These are phyloP conservation scores for Lathyrus sativus DNA, from an alignment of 306 rosid genomes.

Conservation along the genomic window DNA sequence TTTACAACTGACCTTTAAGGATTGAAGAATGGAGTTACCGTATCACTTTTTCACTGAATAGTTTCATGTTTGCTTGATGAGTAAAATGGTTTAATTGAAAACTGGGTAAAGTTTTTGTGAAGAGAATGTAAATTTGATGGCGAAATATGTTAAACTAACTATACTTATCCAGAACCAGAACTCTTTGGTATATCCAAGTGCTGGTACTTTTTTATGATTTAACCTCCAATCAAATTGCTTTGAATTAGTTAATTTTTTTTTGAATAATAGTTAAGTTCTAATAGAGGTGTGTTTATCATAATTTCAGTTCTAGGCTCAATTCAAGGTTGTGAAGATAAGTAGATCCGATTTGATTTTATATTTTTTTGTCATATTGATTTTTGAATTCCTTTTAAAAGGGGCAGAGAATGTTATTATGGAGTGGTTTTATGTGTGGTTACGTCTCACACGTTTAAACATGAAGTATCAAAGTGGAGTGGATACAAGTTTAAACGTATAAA, in stretches of 20 bases:
- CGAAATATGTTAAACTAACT: too few species aligned
- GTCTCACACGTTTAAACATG: conserved; percentile 7
- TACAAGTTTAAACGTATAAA: conserved; percentile 12
- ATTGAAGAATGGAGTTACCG: conserved; percentile 8
- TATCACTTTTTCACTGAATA: background rate
- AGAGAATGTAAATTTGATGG: conserved; percentile 12
- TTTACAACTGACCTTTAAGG: background rate
- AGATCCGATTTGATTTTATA: background rate
- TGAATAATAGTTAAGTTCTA: background rate
- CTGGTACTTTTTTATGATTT: conserved; percentile 2
- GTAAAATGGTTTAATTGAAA: conserved; percentile 10
- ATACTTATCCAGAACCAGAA: background rate
- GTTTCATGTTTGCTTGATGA: conserved; percentile 8
- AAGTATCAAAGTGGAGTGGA: conserved; percentile 10
- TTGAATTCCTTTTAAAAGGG: background rate
- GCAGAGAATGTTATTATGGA: too few species aligned
- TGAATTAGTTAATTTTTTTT: background rate
- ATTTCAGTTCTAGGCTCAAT: background rate
- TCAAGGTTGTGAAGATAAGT: background rate
- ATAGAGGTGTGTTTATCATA: background rate
- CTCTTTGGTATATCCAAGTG: background rate
- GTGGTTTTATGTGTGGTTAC: background rate
- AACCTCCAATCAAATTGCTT: background rate
- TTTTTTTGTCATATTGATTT: background rate
- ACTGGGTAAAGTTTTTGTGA: background rate